Evolutionary conservation across 805 yeast species (phyloP), one percentile per base, ranked within the genome.

Genomic region (Wickerhamomyces pijperi): DNA sequence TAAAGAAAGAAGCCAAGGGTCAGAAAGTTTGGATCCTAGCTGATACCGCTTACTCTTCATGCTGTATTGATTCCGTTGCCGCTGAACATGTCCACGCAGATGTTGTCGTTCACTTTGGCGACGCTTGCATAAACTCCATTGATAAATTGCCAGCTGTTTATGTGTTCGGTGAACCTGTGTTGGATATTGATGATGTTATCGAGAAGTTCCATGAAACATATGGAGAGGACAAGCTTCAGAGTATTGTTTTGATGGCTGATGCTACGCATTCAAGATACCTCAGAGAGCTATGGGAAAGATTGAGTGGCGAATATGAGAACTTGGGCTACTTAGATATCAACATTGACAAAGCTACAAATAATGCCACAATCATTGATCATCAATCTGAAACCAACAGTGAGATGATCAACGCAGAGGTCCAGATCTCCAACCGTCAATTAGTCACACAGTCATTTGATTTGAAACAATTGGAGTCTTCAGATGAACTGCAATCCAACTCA

Each of bases 41-140:
- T 0, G 98, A 92, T 54, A 90, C 98, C 0, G 86, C 97, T 0
- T 92, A 92, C 53, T 84, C 95, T 21, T 69, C 95, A 1, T 92
- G 98, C 59, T 92, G 98, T 61, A 81, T 90, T 11, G 98, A 92
- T 58, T 97, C 88, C 53, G 94, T 90, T 20, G 97, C 98, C 0
- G 94, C 96, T 1, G 88, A 83, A 53, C 98, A 92, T 58, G 94
- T 90, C 14, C 55, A 64, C 6, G 87, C 92, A 6, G 95, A 90
- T 46, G 60, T 82, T 4, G 85, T 92, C 21, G 76, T 88, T 2
- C 98, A 92, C 59, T 85, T 88, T 59, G 98, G 98, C 3, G 94
- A 86, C 54, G 90, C 97, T 0, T 92, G 98, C 58, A 60, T 92
- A 53, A 87, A 82, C 48, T 82, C 87, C 0, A 77, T 85, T 5